A percentile compares a stretch with the other conserved stretches of the same genome.
Conservation (phyloP, 352 stramenopile genomes). For the Phytopythium aichiense region DNA sequence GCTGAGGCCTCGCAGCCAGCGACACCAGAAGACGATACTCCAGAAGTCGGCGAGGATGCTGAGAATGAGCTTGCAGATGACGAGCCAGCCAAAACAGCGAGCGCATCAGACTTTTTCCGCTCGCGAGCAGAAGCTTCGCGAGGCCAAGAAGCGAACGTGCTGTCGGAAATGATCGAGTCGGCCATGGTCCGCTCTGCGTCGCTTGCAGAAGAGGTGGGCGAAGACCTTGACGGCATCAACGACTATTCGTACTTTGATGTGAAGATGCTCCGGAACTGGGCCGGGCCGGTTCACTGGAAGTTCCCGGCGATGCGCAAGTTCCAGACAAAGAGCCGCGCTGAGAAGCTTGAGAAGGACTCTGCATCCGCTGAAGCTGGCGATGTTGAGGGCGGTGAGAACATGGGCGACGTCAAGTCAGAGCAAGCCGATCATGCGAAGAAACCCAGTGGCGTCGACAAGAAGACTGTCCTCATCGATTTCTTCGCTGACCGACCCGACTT, state of each 20-base stretch:
- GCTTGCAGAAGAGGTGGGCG: constrained; percentile 34
- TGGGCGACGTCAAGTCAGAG: constrained; percentile 26
- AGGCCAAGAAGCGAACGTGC: constrained; percentile 49
- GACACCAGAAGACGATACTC: constrained; percentile 19
- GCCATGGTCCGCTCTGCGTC: constrained; percentile 57
- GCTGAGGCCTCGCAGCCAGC: constrained; percentile 23
- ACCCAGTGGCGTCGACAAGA: constrained; percentile 32
- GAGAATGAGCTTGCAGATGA: constrained; percentile 15
- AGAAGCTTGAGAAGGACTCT: constrained; percentile 23
- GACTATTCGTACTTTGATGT: constrained; percentile 86
- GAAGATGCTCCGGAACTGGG: constrained; percentile 82
- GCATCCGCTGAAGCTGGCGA: constrained; percentile 17
- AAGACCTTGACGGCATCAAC: constrained; percentile 34
- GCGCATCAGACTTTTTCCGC: constrained; percentile 60
- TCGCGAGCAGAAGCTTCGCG: constrained; percentile 37
- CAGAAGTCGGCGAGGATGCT: constrained; percentile 13
- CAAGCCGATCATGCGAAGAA: constrained; percentile 13
- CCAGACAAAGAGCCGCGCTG: constrained; percentile 25
- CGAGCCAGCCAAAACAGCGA: constrained; percentile 26
- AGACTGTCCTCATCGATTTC: constrained; percentile 47
- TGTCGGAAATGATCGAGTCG: constrained; percentile 73
- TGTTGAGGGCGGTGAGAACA: constrained; percentile 25
- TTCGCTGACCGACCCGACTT: constrained; percentile 47
- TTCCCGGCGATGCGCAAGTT: constrained; percentile 52
- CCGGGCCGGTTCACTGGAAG: constrained; percentile 71